Evolutionary conservation across 306 rosid species (phyloP), one percentile per base, ranked within the genome.

Genomic region (Quercus berberidifolia): DNA sequence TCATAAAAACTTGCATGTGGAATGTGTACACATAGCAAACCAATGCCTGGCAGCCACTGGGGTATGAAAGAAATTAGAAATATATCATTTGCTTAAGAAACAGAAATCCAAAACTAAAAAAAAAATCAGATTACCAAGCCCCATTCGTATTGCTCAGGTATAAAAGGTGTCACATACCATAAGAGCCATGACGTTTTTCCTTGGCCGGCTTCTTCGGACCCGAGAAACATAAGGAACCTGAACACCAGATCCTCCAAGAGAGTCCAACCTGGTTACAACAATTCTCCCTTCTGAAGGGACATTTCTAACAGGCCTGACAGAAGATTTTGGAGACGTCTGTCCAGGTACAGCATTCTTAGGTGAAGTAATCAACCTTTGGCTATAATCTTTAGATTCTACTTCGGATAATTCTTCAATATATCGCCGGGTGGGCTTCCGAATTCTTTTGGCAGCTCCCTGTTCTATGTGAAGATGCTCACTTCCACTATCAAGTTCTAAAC

Each of bases 401-500:
- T 91, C 96, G 69, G 99, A 93, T 76, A 91, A 93, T 81, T 95
- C 99, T 91, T 95, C 99, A 86, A 95, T 95, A 81, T 95, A 95
- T 88, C 99, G 87, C 86, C 76, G 93, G 6, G 99, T 95, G 75
- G 99, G 99, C 88, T 88, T 95, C 68, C 99, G 88, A 49, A 93
- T 78, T 87, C 99, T 91, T 89, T 95, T 95, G 4, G 76, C 93
- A 83, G 85, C 93, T 85, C 86, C 89, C 79, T 91, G 83, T 63
- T 87, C 91, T 28, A 63, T 38, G 26, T 69, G 86, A 63, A 78
- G 83, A 84, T 86, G 87, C 83, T 85, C 90, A 81, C 72, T 79
- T 41, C 82, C 90, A 83, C 76, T 74, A 74, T 87, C 91, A 83
- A 79, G 77, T 65, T 89, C 96, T n/a, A 57, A 72, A n/a, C 85